phyloP scores from a whole-genome alignment of 1,284 basidiomycete genomes.

The Cryptococcus wingfieldii region DNA sequence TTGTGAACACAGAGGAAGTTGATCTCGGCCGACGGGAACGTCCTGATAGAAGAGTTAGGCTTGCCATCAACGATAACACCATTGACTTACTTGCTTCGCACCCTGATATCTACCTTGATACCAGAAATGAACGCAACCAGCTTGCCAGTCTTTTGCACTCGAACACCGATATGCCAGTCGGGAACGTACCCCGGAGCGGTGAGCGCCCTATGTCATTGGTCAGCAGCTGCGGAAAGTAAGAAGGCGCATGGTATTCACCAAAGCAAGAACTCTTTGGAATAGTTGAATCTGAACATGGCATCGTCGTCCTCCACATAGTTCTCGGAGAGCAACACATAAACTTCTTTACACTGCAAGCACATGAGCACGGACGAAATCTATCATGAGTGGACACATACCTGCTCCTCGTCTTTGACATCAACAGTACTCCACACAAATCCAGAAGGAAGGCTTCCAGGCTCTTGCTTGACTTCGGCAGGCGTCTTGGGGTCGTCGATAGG shows the following conservation, averaged over 20 bases:
- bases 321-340: constrained; percentile 83
- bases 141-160: constrained; percentile 82
- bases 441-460: constrained; percentile 80
- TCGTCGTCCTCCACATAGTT: constrained; percentile 98
- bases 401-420: constrained; percentile 70
- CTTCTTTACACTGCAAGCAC: constrained; percentile 68
- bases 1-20: constrained; percentile 99
- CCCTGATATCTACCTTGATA: constrained; percentile 75
- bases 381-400: constrained; percentile 53
- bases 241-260: constrained; percentile 59
- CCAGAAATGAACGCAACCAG: constrained; percentile 99
- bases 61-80: background rate
- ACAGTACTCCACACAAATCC: constrained; percentile 90
- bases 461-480: constrained; percentile 73
- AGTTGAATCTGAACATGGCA: constrained; percentile 92
- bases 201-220: constrained; percentile 65
- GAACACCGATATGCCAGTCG: constrained; percentile 95
- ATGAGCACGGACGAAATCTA: background rate
- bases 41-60: constrained; percentile 50
- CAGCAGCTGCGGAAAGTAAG: background rate
- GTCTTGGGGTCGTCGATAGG: constrained; percentile 81
- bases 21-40: constrained; percentile 77
- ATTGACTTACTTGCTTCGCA: constrained; percentile 66
- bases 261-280: constrained; percentile 87
- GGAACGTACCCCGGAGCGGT: constrained; percentile 88